Evolutionary conservation across 129 eudicot species (phyloP), one percentile per base, ranked within the genome.

Genomic region (Helianthus annuus): DNA sequence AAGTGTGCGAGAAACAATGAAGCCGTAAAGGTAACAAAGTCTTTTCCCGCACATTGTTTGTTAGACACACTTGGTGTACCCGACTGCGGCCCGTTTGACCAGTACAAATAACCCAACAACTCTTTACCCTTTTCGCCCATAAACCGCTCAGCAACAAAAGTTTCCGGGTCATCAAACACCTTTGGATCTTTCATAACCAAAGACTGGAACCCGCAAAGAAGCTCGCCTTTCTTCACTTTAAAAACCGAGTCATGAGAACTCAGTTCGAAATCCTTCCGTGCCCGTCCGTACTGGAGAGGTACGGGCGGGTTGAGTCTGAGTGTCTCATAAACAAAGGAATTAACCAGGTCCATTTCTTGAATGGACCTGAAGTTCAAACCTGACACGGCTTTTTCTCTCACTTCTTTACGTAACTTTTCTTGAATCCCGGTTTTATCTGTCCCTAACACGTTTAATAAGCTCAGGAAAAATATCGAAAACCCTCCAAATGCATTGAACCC

Each of bases 401-500:
- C 96, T 83, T 63, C 80, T 70, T 5, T 34, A 17, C 53, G 81
- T 81, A 36, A 11, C 79, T 70, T 67, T 78, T 76, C 73, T 72
- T 82, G 74, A 74, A 60, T 12, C 70, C 76, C 76, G 40, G 69
- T 46, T 6, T 29, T 57, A 4, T 72, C 82, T 0, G 82, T 71
- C 38, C 65, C 82, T 14, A 78, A 45, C 3, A 72, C 14, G 40
- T 77, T 7, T 44, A 78, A 54, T 40, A 90, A 48, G 19, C 66
- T 60, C 0, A 89, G 88, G 39, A 84, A 83, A 51, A 76, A 49
- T 4, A 80, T 54, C 3, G 71, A 75, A 48, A 81, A 64, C 46
- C 93, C 96, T 0, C 86, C 93, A 10, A 68, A 86, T 0, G 93
- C 72, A n/a, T 90, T 90, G 66, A 90, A 84, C n/a, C 90, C 86